Conservation (phyloP, 371 early-diverging fungal species). For the Saksenaea vasiformis region DNA sequence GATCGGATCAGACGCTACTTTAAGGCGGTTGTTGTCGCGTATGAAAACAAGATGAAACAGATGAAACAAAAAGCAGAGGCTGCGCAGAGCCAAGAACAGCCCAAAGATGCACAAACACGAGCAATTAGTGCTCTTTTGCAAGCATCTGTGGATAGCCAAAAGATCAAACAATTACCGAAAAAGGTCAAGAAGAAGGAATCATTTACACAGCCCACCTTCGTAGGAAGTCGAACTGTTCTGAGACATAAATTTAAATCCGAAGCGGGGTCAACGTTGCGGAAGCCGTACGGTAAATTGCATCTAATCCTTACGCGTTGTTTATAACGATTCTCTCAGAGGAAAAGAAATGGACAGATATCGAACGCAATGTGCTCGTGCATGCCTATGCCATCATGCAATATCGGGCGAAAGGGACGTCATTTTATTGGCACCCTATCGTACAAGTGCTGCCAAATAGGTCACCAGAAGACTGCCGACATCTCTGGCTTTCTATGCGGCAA, state of each 20-base stretch:
- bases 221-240: constrained; percentile 12
- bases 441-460: constrained; percentile 9
- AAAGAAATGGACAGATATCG: constrained; percentile 8
- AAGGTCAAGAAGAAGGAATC: neutral
- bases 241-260: neutral
- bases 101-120: neutral
- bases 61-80: neutral
- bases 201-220: constrained; percentile 11
- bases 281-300: neutral
- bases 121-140: neutral
- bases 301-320: neutral
- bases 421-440: constrained; percentile 18
- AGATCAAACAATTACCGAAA: neutral
- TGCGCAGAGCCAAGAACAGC: neutral
- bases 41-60: constrained; percentile 4
- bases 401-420: constrained; percentile 3
- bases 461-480: constrained; percentile 7
- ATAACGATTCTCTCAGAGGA: neutral
- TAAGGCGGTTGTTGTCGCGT: constrained; percentile 5
- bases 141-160: neutral
- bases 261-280: neutral
- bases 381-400: constrained; percentile 18
- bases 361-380: constrained; percentile 13
- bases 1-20: constrained; percentile 21
- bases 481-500: neutral